A percentile compares a stretch with the other conserved stretches of the same genome.
These are phyloP conservation scores for Pythium grandisporangium DNA, from an alignment of 352 stramenopile species.

Conservation along the genomic window DNA sequence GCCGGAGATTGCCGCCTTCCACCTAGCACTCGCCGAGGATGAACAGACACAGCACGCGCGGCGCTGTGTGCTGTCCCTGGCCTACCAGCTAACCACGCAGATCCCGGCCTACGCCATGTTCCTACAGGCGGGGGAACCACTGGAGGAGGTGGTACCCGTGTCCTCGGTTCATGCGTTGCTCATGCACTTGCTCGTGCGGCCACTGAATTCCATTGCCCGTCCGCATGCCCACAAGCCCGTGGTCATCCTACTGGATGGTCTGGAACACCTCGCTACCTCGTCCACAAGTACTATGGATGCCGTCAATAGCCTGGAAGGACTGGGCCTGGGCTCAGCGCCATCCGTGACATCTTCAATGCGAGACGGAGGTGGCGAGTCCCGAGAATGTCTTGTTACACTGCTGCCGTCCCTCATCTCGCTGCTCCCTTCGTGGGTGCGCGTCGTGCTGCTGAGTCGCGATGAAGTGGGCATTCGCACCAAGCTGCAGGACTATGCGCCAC, in stretches of 20 bases:
- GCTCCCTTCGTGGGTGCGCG: slow-evolving; percentile 54
- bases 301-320: no score
- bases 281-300: no score
- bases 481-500: slow-evolving; percentile 39
- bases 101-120: slow-evolving; percentile 56
- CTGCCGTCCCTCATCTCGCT: slow-evolving; percentile 35
- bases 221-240: slow-evolving; percentile 37
- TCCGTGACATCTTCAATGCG: no score
- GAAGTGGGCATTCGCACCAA: slow-evolving; percentile 45
- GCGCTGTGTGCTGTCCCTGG: slow-evolving; percentile 56
- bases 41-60: slow-evolving; percentile 64
- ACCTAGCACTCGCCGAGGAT: slow-evolving; percentile 64
- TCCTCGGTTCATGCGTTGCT: slow-evolving; percentile 49
- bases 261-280: slow-evolving; percentile 36
- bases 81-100: slow-evolving; percentile 71
- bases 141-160: slow-evolving; percentile 71
- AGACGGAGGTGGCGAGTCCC: slow-evolving; percentile 3
- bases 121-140: slow-evolving; percentile 51
- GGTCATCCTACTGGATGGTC: slow-evolving; percentile 54
- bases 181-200: slow-evolving; percentile 37
- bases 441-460: slow-evolving; percentile 58
- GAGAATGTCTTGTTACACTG: slow-evolving; percentile 55
- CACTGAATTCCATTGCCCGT: slow-evolving; percentile 54
- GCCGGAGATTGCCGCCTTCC: slow-evolving; percentile 64
- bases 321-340: no score